Percentiles rank a stretch among this genome's conserved stretches.
phyloP scores from a whole-genome alignment of 2,329 filamentous ascomycete genomes.

The Pseudogymnoascus sp. region DNA sequence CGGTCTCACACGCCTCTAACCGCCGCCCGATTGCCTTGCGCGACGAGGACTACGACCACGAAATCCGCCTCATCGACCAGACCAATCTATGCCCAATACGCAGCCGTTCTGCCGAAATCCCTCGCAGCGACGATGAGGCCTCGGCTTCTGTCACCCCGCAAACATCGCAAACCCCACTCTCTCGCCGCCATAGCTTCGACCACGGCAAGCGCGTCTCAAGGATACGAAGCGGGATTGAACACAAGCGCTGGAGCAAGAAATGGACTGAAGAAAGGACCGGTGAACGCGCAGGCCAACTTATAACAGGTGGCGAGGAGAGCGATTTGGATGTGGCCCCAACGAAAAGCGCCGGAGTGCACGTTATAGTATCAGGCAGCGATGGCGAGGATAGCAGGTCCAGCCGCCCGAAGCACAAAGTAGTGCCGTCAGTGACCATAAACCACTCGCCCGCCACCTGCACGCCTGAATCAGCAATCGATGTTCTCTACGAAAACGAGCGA shows the following conservation, averaged over 20 bases:
- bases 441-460: constrained; percentile 25
- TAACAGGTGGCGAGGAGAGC: neutral
- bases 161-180: neutral
- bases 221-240: neutral
- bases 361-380: neutral
- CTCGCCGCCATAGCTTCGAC: constrained; percentile 5
- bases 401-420: neutral
- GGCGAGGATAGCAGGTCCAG: neutral
- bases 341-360: neutral
- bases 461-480: constrained; percentile 59
- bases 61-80: constrained; percentile 59
- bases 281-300: neutral
- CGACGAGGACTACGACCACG: constrained; percentile 60
- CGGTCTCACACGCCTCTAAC: constrained; percentile 19
- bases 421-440: neutral
- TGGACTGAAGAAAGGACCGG: neutral
- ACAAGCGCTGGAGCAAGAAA: constrained; percentile 8
- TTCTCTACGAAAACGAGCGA: constrained; percentile 92
- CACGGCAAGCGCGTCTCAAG: neutral
- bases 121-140: neutral
- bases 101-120: constrained; percentile 17
- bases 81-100: constrained; percentile 15
- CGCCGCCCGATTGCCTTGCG: constrained; percentile 48
- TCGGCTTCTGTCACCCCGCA: neutral
- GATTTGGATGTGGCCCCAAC: neutral